Conservation (phyloP, 2,329 filamentous ascomycete species). For the Graphiopsis chlorocephala region DNA sequence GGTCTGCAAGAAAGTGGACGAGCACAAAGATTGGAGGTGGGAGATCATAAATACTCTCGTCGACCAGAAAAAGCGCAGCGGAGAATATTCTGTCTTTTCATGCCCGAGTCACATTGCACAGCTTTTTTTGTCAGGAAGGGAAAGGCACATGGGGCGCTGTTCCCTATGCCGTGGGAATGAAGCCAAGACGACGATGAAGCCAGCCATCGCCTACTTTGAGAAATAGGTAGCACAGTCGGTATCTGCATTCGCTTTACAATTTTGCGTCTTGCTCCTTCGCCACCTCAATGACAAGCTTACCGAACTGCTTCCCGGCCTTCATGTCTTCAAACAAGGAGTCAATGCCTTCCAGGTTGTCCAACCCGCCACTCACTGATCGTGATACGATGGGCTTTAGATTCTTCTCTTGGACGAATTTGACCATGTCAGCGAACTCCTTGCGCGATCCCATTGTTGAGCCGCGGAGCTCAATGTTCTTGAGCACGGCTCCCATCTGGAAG, state of each 20-base stretch:
- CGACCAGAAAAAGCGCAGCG: not conserved
- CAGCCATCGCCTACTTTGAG: not conserved
- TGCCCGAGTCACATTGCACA: not conserved
- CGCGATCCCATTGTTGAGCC: slow-evolving; percentile 90
- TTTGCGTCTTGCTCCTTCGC: slow-evolving; percentile 23
- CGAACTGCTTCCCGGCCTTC: slow-evolving; percentile 81
- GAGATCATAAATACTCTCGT: not conserved
- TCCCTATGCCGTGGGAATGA: not conserved
- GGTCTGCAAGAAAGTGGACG: not conserved
- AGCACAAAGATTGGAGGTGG: not conserved
- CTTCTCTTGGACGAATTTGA: slow-evolving; percentile 72
- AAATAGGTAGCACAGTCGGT: not conserved
- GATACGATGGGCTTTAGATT: slow-evolving; percentile 76
- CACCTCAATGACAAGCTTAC: slow-evolving; percentile 82
- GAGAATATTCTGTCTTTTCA: not conserved
- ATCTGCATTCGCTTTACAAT: not conserved
- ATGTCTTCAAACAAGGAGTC: slow-evolving; percentile 84
- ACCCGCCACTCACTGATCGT: slow-evolving; percentile 59
- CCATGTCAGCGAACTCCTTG: slow-evolving; percentile 87
- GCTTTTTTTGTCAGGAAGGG: not conserved
- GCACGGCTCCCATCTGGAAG: slow-evolving; percentile 76
- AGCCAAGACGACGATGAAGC: not conserved
- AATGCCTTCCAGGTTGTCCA: slow-evolving; percentile 75
- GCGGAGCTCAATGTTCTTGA: slow-evolving; percentile 82
- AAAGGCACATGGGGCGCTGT: not conserved